These are phyloP conservation scores for Daldinia concentrica DNA, from an alignment of 495 filamentous ascomycete genomes.

Conservation along the genomic window DNA sequence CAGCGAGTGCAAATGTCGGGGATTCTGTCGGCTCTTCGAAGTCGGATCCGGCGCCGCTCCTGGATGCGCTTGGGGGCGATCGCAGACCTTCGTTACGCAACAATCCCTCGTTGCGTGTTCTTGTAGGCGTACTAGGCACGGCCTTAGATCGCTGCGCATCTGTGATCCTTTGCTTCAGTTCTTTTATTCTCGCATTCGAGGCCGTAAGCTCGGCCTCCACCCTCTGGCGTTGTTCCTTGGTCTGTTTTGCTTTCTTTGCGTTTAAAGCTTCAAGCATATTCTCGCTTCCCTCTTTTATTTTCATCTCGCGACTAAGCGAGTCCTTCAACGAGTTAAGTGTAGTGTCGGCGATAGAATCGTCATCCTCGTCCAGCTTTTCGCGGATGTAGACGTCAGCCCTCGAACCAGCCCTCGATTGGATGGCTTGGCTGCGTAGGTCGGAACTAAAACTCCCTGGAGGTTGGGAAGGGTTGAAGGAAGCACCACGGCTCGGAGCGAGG, in stretches of 20 bases:
- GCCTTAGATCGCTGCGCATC: slow-evolving; percentile 67
- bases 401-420: slow-evolving; percentile 72
- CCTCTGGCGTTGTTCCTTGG: slow-evolving; percentile 84
- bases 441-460: slow-evolving; percentile 93
- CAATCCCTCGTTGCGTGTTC: slow-evolving; percentile 71
- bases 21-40: slow-evolving; percentile 80
- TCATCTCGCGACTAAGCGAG: slow-evolving; percentile 89
- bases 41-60: slow-evolving; percentile 63
- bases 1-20: slow-evolving; percentile 87
- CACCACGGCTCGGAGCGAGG: slow-evolving; percentile 68
- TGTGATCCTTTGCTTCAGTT: slow-evolving; percentile 80
- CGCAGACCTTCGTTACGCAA: slow-evolving; percentile 72
- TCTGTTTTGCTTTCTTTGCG: slow-evolving; percentile 94
- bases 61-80: slow-evolving; percentile 69
- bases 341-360: slow-evolving; percentile 71
- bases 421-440: slow-evolving; percentile 79
- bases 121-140: slow-evolving; percentile 76
- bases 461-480: slow-evolving; percentile 71
- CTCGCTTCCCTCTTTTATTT: slow-evolving; percentile 97
- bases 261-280: slow-evolving; percentile 95
- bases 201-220: slow-evolving; percentile 92
- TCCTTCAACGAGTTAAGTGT: slow-evolving; percentile 78
- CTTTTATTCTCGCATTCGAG: slow-evolving; percentile 88
- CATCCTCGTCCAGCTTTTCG: slow-evolving; percentile 72
- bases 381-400: slow-evolving; percentile 70